Conservation (phyloP, 306 rosid genomes). For the Crataegus laevigata region DNA sequence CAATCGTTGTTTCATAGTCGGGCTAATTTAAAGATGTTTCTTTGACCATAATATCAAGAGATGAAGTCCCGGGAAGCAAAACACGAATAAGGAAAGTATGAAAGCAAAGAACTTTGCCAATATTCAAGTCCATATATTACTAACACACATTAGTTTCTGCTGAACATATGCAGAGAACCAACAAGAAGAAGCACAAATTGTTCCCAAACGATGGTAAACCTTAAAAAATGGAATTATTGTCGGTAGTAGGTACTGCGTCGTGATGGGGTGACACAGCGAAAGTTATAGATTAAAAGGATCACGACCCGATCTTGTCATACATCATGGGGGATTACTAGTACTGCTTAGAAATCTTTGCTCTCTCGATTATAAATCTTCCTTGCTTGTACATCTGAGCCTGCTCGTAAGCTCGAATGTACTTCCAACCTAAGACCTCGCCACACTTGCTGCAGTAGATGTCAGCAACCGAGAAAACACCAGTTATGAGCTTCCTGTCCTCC, state of each 20-base stretch:
- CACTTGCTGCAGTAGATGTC: conserved; percentile 32
- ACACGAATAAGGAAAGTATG: not conserved
- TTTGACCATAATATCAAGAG: not conserved
- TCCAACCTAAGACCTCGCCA: conserved; percentile 41
- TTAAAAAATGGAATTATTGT: not conserved
- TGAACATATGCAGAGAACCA: not conserved
- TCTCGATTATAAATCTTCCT: conserved; percentile 40
- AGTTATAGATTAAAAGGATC: not conserved
- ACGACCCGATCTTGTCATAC: not conserved
- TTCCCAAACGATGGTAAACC: not conserved
- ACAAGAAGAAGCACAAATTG: not conserved
- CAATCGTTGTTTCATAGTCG: too few species aligned
- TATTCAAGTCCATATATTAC: too few species aligned
- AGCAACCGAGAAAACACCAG: conserved; percentile 34
- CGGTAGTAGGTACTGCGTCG: too few species aligned
- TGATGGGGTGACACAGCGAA: not conserved
- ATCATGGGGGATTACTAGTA: not conserved
- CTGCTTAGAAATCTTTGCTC: conserved; percentile 28
- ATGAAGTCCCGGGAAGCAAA: not conserved
- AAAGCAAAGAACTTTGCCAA: not conserved
- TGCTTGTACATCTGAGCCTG: conserved; percentile 19
- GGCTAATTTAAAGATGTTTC: not conserved
- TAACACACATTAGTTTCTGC: not conserved
- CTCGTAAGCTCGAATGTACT: conserved; percentile 32
- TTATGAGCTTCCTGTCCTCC: conserved; percentile 15